These are phyloP conservation scores for Aureobasidium uvarum DNA, from an alignment of 2,329 filamentous ascomycete genomes.

Conservation along the genomic window DNA sequence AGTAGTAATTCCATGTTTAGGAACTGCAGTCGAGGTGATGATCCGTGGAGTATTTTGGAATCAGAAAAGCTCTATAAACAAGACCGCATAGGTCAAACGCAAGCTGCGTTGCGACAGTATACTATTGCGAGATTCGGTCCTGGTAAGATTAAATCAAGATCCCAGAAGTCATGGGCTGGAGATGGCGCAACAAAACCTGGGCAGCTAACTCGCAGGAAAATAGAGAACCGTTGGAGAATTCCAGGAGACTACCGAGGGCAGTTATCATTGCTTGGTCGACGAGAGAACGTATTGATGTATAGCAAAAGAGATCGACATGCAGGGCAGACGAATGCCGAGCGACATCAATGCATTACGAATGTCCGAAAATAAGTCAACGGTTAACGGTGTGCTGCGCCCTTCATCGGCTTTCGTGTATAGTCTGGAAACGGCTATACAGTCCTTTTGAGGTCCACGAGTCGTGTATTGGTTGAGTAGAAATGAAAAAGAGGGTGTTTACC, in stretches of 20 bases:
- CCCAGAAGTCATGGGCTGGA: neutral
- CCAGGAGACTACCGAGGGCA: neutral
- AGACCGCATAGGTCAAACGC: neutral
- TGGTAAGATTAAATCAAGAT: neutral
- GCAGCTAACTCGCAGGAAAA: neutral
- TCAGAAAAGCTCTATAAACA: too few species aligned
- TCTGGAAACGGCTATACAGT: constrained; percentile 23
- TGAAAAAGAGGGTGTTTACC: constrained; percentile 42
- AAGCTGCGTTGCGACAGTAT: neutral
- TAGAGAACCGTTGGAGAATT: neutral
- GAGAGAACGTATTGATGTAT: neutral
- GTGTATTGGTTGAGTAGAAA: neutral
- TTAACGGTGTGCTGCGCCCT: constrained; percentile 20
- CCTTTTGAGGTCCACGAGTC: neutral
- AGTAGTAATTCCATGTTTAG: neutral
- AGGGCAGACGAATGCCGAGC: constrained; percentile 2
- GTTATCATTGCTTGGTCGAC: neutral
- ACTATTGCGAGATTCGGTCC: neutral
- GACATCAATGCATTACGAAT: neutral
- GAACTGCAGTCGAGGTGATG: neutral
- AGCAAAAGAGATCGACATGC: neutral
- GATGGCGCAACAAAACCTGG: neutral
- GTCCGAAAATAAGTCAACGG: constrained; percentile 12
- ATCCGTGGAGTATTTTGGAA: too few species aligned
- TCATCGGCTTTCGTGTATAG: constrained; percentile 14